phyloP scores from a whole-genome alignment of 1,139 yeast species.

The Candida tetrigidarum region DNA sequence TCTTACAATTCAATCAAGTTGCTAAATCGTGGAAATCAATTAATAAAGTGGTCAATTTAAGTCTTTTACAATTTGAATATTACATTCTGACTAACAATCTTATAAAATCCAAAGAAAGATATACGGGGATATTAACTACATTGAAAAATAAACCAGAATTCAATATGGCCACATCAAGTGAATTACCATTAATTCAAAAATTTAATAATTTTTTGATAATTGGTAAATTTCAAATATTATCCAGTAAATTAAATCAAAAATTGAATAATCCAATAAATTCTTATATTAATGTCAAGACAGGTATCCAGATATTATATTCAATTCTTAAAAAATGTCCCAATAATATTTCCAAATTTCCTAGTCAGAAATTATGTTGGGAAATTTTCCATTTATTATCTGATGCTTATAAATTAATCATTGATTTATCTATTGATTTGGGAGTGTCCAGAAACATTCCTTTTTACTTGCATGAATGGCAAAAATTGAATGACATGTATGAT shows the following conservation, averaged over 20 bases:
- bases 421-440: slow-evolving; percentile 49
- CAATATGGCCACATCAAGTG: slow-evolving; percentile 19
- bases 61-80: slow-evolving; percentile 36
- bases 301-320: slow-evolving; percentile 46
- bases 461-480: slow-evolving; percentile 51
- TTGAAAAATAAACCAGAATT: slow-evolving; percentile 35
- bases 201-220: slow-evolving; percentile 38
- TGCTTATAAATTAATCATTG: slow-evolving; percentile 39
- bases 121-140: slow-evolving; percentile 26
- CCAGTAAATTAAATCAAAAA: slow-evolving; percentile 26
- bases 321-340: slow-evolving; percentile 36
- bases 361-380: slow-evolving; percentile 37
- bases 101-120: slow-evolving; percentile 25
- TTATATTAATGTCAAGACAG: slow-evolving; percentile 34
- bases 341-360: slow-evolving; percentile 24
- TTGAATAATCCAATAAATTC: slow-evolving; percentile 26
- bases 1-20: slow-evolving; percentile 20
- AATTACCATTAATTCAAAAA: slow-evolving; percentile 27
- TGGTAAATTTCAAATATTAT: slow-evolving; percentile 37
- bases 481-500: slow-evolving; percentile 31
- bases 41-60: slow-evolving; percentile 28
- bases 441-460: slow-evolving; percentile 56
- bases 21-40: slow-evolving; percentile 20
- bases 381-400: slow-evolving; percentile 35
- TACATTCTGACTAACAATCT: slow-evolving; percentile 21